Evolutionary conservation across 768 basidiomycete species (phyloP).

Genomic region (Lepiota venenata): DNA sequence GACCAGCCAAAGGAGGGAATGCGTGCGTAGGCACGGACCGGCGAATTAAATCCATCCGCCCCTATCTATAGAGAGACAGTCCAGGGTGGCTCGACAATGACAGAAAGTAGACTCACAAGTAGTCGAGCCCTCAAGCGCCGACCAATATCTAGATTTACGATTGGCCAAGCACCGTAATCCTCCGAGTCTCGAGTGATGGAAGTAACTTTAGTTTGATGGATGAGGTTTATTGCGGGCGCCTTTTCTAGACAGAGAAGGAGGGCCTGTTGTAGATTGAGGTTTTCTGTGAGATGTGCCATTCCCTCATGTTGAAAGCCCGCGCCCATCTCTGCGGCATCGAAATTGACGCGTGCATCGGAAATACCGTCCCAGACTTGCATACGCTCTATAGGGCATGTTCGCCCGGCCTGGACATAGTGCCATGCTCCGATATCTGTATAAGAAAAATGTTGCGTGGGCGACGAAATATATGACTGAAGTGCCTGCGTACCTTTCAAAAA

Average conservation of each 20-base stretch:
- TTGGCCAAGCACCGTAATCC: constrained; percentile 69
- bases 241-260: constrained; percentile 62
- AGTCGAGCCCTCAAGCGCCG: constrained; percentile 66
- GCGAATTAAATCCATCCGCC: constrained; percentile 94
- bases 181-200: constrained; percentile 57
- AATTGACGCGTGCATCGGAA: constrained; percentile 74
- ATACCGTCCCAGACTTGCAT: constrained; percentile 98
- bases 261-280: constrained; percentile 87
- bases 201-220: constrained; percentile 74
- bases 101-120: constrained; percentile 46
- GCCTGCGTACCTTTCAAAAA: constrained; percentile 60
- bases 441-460: neutral
- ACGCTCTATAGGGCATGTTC: constrained; percentile 74
- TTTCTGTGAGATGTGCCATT: constrained; percentile 90
- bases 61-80: constrained; percentile 57
- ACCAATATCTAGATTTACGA: constrained; percentile 71
- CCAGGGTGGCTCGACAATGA: neutral
- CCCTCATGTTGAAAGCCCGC: constrained; percentile 24
- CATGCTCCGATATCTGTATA: constrained; percentile 78
- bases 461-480: neutral
- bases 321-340: constrained; percentile 52
- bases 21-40: constrained; percentile 81
- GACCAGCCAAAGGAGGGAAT: constrained; percentile 91
- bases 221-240: constrained; percentile 51
- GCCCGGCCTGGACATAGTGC: constrained; percentile 61